Percentiles rank a stretch among this genome's conserved stretches.
phyloP scores from a whole-genome alignment of 1,284 basidiomycete species.

The Tremellales sp. region DNA sequence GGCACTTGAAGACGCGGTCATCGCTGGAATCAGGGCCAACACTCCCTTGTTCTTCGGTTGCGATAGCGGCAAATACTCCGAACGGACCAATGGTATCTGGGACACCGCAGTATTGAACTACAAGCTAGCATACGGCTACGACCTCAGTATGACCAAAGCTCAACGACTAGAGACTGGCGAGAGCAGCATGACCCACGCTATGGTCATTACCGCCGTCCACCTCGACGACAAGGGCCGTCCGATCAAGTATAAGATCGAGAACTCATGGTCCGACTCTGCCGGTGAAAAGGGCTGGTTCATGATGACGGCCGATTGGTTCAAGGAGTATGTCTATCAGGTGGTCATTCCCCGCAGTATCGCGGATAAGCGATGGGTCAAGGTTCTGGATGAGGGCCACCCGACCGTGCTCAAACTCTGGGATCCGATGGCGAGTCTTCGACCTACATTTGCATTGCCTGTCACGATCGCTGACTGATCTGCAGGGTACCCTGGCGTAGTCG shows the following conservation, averaged over 20 bases:
- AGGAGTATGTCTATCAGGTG: slow-evolving; percentile 70
- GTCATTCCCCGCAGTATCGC: slow-evolving; percentile 77
- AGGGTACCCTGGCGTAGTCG: background rate
- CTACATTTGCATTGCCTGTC: too few relatives aligned
- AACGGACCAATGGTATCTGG: slow-evolving; percentile 66
- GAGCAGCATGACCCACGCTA: slow-evolving; percentile 54
- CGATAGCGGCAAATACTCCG: slow-evolving; percentile 52
- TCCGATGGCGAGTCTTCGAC: slow-evolving; percentile 60
- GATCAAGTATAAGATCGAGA: slow-evolving; percentile 88
- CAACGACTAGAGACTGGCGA: slow-evolving; percentile 75
- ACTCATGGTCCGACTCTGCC: slow-evolving; percentile 79
- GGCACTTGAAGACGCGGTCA: slow-evolving; percentile 72
- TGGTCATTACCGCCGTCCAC: slow-evolving; percentile 92
- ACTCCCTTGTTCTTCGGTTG: slow-evolving; percentile 93
- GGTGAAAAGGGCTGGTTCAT: slow-evolving; percentile 88
- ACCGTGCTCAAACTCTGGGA: slow-evolving; percentile 79
- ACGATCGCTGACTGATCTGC: too few relatives aligned
- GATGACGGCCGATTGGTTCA: slow-evolving; percentile 89
- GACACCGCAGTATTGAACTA: slow-evolving; percentile 78
- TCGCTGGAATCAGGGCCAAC: slow-evolving; percentile 82
- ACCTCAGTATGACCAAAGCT: slow-evolving; percentile 67
- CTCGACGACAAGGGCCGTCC: slow-evolving; percentile 70
- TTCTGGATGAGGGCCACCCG: slow-evolving; percentile 66
- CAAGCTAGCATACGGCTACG: slow-evolving; percentile 65
- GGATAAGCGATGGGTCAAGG: slow-evolving; percentile 69